phyloP scores from a whole-genome alignment of 2,329 filamentous ascomycete species.

The Cercospora beticola region DNA sequence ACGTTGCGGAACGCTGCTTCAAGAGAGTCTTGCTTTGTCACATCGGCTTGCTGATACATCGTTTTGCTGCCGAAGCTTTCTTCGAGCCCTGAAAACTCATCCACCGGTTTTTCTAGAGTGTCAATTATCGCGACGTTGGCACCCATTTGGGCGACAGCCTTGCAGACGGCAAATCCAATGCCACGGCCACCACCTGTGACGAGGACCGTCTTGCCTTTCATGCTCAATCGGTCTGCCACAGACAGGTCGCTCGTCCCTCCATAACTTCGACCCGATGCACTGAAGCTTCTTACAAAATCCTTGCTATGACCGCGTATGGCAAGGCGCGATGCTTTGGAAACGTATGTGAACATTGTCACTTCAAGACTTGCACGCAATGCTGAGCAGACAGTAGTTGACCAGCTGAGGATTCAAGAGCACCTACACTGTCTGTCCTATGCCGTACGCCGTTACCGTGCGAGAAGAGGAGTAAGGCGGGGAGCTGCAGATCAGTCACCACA shows the following conservation, averaged over 20 bases:
- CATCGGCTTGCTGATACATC: conserved; percentile 16
- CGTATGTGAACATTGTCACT: not conserved
- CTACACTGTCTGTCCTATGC: not conserved
- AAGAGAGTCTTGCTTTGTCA: conserved; percentile 11
- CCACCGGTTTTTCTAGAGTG: not conserved
- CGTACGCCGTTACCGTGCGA: not conserved
- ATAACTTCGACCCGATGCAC: not conserved
- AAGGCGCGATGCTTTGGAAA: not conserved
- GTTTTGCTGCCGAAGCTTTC: conserved; percentile 5
- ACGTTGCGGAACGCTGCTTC: conserved; percentile 8
- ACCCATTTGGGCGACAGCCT: conserved; percentile 9
- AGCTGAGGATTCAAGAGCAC: not conserved
- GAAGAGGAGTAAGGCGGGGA: conserved; percentile 5
- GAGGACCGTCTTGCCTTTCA: conserved; percentile 39
- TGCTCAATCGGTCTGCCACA: conserved; percentile 32
- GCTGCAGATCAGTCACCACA: not conserved
- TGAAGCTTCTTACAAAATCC: not conserved
- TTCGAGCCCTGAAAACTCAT: conserved; percentile 2
- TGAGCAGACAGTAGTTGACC: not conserved
- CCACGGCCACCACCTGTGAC: conserved; percentile 46
- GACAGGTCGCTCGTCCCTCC: not conserved
- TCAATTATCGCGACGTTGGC: conserved; percentile 14
- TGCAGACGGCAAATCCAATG: conserved; percentile 37
- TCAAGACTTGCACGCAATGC: not conserved
- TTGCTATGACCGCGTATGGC: not conserved